A percentile compares a stretch with the other conserved stretches of the same genome.
Evolutionary conservation across 2,329 filamentous ascomycete species (phyloP).

Genomic region (Colletotrichum theobromicola): DNA sequence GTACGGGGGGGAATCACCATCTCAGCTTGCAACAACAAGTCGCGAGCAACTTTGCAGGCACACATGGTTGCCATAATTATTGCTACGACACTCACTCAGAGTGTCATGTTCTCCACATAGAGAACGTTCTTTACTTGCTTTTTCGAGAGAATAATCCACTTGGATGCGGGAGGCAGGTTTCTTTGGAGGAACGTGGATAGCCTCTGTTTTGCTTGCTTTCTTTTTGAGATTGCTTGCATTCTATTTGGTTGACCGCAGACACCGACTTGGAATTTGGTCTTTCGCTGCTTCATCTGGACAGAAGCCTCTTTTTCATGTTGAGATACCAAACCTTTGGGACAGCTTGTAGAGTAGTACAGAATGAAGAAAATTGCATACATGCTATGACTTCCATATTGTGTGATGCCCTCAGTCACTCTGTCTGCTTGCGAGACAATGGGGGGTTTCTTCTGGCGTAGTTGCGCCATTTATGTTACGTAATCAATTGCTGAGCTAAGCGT

Average conservation of each 20-base stretch:
- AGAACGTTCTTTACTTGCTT: neutral
- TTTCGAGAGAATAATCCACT: neutral
- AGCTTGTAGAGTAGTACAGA: neutral
- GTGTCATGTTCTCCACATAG: neutral
- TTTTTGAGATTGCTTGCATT: neutral
- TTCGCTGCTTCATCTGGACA: neutral
- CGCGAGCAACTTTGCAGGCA: neutral
- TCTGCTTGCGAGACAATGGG: neutral
- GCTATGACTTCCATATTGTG: neutral
- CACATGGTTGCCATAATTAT: too few species aligned
- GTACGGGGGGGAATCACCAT: neutral
- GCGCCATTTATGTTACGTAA: slow-evolving; percentile 5
- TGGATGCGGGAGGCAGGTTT: neutral
- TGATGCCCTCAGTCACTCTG: neutral
- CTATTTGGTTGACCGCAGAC: neutral
- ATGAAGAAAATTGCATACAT: neutral
- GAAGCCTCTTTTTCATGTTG: neutral
- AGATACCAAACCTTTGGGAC: neutral
- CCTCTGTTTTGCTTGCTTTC: neutral
- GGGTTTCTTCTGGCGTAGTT: neutral
- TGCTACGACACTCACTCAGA: neutral
- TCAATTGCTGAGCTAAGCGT: neutral
- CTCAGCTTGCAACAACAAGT: neutral
- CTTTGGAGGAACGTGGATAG: neutral
- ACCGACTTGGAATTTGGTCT: neutral